A percentile compares a stretch with the other conserved stretches of the same genome.
phyloP scores from a whole-genome alignment of 306 rosid species.

The Quercus rubra region DNA sequence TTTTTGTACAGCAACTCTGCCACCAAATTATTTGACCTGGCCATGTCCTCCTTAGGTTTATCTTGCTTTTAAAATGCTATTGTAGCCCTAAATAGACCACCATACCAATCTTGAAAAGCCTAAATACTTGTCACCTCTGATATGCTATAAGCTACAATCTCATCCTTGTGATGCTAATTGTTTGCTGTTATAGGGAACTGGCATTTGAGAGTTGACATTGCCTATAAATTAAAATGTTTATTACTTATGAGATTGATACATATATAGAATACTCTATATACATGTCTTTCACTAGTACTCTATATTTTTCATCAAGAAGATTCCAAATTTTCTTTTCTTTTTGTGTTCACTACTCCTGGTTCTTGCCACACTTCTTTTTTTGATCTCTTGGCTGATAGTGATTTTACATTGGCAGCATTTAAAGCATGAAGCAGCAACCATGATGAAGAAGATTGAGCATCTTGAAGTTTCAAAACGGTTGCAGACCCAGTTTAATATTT shows the following conservation, averaged over 20 bases:
- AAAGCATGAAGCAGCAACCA: conserved; percentile 56
- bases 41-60: background rate
- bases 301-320: background rate
- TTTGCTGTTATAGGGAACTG: background rate
- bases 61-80: background rate
- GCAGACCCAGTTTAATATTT: background rate
- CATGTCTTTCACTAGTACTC: background rate
- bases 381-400: conserved; percentile 11
- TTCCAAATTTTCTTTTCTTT: background rate
- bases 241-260: background rate
- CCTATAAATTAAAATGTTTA: background rate
- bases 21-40: background rate
- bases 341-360: too few relatives aligned
- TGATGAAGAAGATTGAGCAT: conserved; percentile 64
- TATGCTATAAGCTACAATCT: background rate
- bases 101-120: background rate
- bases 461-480: conserved; percentile 81
- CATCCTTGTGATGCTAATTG: background rate
- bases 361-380: background rate
- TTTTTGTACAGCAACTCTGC: background rate
- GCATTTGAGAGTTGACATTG: background rate
- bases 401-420: conserved; percentile 45
- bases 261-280: too few relatives aligned
- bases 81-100: background rate
- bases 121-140: background rate